These are phyloP conservation scores for Effrenium voratum DNA, from an alignment of 73 alveolate species.

Conservation along the genomic window DNA sequence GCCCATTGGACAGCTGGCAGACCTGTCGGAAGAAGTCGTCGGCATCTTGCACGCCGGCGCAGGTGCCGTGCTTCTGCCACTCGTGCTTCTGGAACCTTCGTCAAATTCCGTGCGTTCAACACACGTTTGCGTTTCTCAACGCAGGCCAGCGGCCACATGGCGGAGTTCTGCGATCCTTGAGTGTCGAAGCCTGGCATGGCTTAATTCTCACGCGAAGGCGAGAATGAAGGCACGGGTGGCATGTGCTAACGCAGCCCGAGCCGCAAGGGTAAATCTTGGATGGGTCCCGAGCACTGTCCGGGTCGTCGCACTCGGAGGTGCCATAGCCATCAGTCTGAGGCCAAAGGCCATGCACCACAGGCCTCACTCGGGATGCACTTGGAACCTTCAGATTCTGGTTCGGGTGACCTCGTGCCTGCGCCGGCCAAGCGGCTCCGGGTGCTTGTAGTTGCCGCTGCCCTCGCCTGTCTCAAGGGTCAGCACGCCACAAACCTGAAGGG, in stretches of 20 bases:
- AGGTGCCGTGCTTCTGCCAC: constrained; percentile 79
- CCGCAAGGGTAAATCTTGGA: constrained; percentile 18
- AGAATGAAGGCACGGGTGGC: too few relatives aligned
- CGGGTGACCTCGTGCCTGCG: neutral
- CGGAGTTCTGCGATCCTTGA: constrained; percentile 55
- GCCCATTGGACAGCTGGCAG: constrained; percentile 58
- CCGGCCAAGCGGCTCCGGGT: neutral
- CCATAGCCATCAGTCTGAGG: constrained; percentile 50
- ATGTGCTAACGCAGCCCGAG: too few relatives aligned
- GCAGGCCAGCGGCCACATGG: neutral
- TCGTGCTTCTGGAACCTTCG: constrained; percentile 82
- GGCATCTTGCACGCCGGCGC: constrained; percentile 85
- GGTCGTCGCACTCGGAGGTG: constrained; percentile 61
- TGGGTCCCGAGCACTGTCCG: constrained; percentile 39
- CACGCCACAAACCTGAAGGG: constrained; percentile 59
- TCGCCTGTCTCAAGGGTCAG: constrained; percentile 51
- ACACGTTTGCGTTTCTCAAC: neutral
- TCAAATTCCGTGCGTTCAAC: neutral
- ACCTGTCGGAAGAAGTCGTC: constrained; percentile 91
- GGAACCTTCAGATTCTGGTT: neutral
- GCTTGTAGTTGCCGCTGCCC: constrained; percentile 28
- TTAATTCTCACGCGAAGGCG: too few relatives aligned
- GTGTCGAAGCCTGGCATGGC: constrained; percentile 38
- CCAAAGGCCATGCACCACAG: constrained; percentile 85
- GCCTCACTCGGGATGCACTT: neutral